Conservation (phyloP, 805 yeast genomes). For the Torulaspora maleeae region DNA sequence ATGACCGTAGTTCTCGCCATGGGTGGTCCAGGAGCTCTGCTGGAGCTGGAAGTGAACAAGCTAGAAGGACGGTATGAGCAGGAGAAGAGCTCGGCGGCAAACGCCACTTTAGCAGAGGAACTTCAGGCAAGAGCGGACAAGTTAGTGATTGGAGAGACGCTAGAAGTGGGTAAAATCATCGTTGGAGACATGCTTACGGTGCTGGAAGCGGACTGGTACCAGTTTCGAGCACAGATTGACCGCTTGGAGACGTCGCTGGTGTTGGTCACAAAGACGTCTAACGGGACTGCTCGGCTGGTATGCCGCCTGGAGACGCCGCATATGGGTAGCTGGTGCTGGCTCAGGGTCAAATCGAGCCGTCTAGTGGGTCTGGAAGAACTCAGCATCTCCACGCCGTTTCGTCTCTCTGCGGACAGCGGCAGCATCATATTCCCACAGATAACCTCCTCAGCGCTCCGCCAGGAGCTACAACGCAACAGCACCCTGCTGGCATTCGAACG, state of each 20-base stretch:
- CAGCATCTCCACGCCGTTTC: not conserved
- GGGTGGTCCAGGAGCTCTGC: not conserved
- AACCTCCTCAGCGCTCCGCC: not conserved
- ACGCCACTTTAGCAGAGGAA: too few relatives aligned
- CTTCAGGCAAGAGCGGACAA: not conserved
- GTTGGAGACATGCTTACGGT: not conserved
- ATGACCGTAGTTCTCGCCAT: not conserved
- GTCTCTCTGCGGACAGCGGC: not conserved
- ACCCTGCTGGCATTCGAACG: too few relatives aligned
- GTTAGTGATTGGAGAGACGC: not conserved
- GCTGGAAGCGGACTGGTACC: constrained; percentile 3
- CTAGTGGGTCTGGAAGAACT: not conserved
- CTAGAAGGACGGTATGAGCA: not conserved
- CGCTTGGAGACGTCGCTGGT: not conserved
- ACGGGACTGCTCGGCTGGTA: not conserved
- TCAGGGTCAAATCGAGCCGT: not conserved
- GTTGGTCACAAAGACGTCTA: not conserved
- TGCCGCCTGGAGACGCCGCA: not conserved
- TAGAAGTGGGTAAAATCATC: not conserved
- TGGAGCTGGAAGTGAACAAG: not conserved
- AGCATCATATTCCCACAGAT: not conserved
- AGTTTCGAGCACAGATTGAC: not conserved
- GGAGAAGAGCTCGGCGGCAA: not conserved
- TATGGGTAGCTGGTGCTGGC: not conserved
- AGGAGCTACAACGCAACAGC: not conserved